These are phyloP conservation scores for Monosporascus ibericus DNA, from an alignment of 2,329 filamentous ascomycete genomes.

Conservation along the genomic window DNA sequence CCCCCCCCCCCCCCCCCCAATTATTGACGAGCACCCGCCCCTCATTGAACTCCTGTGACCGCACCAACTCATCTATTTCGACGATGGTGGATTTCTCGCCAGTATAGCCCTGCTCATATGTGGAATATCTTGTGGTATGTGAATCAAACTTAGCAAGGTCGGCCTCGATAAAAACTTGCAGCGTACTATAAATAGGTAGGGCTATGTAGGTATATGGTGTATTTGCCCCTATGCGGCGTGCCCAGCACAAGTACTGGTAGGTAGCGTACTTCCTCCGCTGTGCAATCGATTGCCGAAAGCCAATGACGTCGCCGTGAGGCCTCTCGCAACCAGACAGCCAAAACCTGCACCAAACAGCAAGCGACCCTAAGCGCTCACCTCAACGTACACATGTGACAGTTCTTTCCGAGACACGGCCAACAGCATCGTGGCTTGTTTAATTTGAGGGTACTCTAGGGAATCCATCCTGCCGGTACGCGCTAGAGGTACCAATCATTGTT, in stretches of 20 bases:
- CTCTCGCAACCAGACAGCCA: constrained; percentile 14
- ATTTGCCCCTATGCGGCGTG: too few species aligned
- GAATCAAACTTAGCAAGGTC: too few species aligned
- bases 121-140: too few species aligned
- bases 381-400: too few species aligned
- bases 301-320: constrained; percentile 26
- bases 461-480: neutral
- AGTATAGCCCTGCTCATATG: too few species aligned
- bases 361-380: constrained; percentile 13
- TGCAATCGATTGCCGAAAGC: constrained; percentile 13
- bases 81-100: too few species aligned
- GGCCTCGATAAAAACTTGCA: too few species aligned
- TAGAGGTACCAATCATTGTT: neutral
- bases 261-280: constrained; percentile 1
- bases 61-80: too few species aligned
- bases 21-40: neutral
- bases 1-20: too few species aligned
- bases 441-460: neutral
- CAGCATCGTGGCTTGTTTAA: neutral
- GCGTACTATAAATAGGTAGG: too few species aligned
- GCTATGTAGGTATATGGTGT: too few species aligned
- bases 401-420: too few species aligned
- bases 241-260: neutral
- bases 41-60: neutral
- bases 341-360: constrained; percentile 15